Conservation (phyloP, 164 flowering plant species). For the Annona cherimola region DNA sequence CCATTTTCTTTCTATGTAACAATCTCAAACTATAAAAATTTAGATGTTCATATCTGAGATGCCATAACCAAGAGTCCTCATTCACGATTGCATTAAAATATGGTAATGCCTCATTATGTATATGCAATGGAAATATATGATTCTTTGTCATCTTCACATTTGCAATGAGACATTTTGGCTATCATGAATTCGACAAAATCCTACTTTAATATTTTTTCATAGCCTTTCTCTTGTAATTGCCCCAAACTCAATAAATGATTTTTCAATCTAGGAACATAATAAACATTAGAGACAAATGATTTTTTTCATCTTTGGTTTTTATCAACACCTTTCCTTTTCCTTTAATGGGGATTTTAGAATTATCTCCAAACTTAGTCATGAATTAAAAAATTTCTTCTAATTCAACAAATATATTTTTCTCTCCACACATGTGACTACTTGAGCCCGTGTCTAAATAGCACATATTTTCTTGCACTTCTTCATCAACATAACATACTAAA, state of each 20-base stretch:
- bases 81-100: not conserved
- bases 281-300: constrained; percentile 14
- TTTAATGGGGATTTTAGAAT: not conserved
- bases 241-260: constrained; percentile 7
- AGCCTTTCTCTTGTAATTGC: constrained; percentile 7
- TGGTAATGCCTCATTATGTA: not conserved
- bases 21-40: too few relatives aligned
- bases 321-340: not conserved
- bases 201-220: constrained; percentile 5
- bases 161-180: not conserved
- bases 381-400: constrained; percentile 1
- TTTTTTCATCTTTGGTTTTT: not conserved
- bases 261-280: constrained; percentile 14
- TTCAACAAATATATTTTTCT: constrained; percentile 3
- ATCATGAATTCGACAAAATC: not conserved
- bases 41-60: too few relatives aligned
- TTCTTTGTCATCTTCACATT: constrained; percentile 7
- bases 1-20: too few relatives aligned
- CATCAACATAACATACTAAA: not conserved
- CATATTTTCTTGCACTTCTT: not conserved
- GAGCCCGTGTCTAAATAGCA: constrained; percentile 10
- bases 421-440: constrained; percentile 12
- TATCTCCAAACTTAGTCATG: constrained; percentile 3
- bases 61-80: constrained; percentile 1
- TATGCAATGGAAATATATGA: constrained; percentile 4